Evolutionary conservation across 2,329 filamentous ascomycete species (phyloP), one percentile per base, ranked within the genome.

Genomic region (Hyphodiscus sp.): DNA sequence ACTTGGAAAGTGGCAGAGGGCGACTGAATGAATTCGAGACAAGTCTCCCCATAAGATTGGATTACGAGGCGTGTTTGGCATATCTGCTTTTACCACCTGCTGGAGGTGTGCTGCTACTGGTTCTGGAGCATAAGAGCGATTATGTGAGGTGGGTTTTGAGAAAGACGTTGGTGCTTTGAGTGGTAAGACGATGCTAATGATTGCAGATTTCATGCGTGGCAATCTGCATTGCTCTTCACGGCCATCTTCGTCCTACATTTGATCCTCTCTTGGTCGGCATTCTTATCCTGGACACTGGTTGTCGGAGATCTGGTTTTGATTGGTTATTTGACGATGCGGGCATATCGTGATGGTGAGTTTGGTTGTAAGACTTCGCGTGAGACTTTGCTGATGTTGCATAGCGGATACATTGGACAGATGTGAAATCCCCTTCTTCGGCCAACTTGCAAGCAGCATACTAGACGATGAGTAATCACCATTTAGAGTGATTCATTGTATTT

Each of bases 61-160:
- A 95, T 67, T 87, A 92, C 67, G 92, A 97, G 75, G 92, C 94
- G 6, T 89, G 86, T 68, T 73, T 96, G 66, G 92, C 94, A 50
- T 99, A 99, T 70, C 68, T 96, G 57, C 76, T 87, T 48, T 73
- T 95, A 15, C 94, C 94, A 58, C 94, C 94, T 1, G 78, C 91
- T 0, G 94, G 92, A 2, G 89, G 87, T 2, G 89, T 96, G 23
- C 70, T 96, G 61, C 72, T 99, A 63, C 72, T 99, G 61, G 80
- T 97, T 45, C 69, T 92, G 58, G 94, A 99, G 77, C 83, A 91
- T 67, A 94, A 96, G 75, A 96, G 91, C 67, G 94, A 99, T 73
- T 99, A 96, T 71, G 94, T 99, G 53, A 81, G 94, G 88, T 92
- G 72, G 54, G 80, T 68, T n/a, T 55, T 51, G 45, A 20, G 19